These are phyloP conservation scores for Hypoxylon lenormandii DNA, from an alignment of 495 filamentous ascomycete genomes.

Conservation along the genomic window DNA sequence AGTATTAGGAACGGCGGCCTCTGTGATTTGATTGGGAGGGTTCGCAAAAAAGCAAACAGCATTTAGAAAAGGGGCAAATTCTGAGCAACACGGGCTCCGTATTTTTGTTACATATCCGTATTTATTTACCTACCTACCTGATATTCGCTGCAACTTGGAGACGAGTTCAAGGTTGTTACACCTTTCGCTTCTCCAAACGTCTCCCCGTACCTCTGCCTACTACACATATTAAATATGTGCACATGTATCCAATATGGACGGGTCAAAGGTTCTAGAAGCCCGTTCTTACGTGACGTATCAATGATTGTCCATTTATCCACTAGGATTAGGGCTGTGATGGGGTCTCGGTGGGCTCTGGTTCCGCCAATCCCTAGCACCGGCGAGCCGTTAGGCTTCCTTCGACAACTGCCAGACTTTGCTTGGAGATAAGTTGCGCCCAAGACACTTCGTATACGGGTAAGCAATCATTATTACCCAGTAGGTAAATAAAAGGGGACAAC, in stretches of 20 bases:
- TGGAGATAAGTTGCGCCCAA: too few species aligned
- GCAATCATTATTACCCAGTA: too few species aligned
- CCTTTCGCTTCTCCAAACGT: not conserved
- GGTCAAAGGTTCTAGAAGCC: conserved; percentile 1
- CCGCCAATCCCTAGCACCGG: conserved; percentile 22
- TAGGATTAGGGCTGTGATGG: conserved; percentile 30
- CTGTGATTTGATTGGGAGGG: conserved; percentile 1
- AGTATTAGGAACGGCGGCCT: conserved; percentile 12
- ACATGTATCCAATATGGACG: not conserved
- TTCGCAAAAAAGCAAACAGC: conserved; percentile 4
- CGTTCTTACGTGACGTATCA: conserved; percentile 25
- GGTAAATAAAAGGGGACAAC: too few species aligned
- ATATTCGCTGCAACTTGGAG: not conserved
- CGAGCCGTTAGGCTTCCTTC: conserved; percentile 8
- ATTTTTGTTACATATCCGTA: not conserved
- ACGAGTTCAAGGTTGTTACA: not conserved
- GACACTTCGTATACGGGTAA: too few species aligned
- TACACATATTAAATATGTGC: not conserved
- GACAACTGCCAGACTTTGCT: too few species aligned
- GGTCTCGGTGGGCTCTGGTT: conserved; percentile 21
- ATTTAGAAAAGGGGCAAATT: conserved; percentile 1
- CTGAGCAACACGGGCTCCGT: not conserved
- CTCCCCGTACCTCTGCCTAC: not conserved
- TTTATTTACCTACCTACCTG: not conserved
- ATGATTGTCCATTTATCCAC: conserved; percentile 27